Conservation (phyloP, 768 basidiomycete species). For the Auriscalpium microsporum region DNA sequence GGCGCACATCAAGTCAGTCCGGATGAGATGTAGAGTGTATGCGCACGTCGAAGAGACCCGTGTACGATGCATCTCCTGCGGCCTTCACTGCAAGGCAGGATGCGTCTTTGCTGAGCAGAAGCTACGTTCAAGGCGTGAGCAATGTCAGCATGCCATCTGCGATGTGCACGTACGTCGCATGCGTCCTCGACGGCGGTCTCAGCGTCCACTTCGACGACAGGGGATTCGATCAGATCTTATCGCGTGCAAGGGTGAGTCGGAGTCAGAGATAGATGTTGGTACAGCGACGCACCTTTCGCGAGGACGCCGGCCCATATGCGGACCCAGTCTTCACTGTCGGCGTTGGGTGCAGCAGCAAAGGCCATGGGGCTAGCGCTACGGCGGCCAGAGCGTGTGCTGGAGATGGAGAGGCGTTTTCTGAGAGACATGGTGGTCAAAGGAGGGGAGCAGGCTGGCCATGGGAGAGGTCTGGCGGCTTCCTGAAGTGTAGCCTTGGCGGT, state of each 20-base stretch:
- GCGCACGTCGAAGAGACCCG: slow-evolving; percentile 72
- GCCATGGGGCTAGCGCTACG: slow-evolving; percentile 12
- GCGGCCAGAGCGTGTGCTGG: slow-evolving; percentile 15
- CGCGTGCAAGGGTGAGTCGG: too few species aligned
- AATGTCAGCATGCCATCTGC: neutral
- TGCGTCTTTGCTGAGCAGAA: slow-evolving; percentile 52
- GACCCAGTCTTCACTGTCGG: slow-evolving; percentile 46
- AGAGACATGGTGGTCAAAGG: slow-evolving; percentile 16
- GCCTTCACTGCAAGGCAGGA: slow-evolving; percentile 57
- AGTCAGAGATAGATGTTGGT: too few species aligned
- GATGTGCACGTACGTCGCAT: slow-evolving; percentile 49
- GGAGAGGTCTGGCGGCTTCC: neutral
- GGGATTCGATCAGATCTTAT: slow-evolving; percentile 62
- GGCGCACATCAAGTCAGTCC: neutral
- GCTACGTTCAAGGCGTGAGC: slow-evolving; percentile 26
- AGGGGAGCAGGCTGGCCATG: neutral
- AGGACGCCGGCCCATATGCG: slow-evolving; percentile 45
- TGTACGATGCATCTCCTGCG: slow-evolving; percentile 21
- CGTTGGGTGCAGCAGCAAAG: slow-evolving; percentile 20
- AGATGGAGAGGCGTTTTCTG: slow-evolving; percentile 24
- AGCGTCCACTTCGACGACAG: slow-evolving; percentile 57
- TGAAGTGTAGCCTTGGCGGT: too few species aligned
- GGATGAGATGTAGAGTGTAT: neutral
- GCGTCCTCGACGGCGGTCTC: slow-evolving; percentile 75
- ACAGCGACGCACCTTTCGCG: slow-evolving; percentile 43